phyloP scores from a whole-genome alignment of 257 asterid genomes.

The Linaria vulgaris region DNA sequence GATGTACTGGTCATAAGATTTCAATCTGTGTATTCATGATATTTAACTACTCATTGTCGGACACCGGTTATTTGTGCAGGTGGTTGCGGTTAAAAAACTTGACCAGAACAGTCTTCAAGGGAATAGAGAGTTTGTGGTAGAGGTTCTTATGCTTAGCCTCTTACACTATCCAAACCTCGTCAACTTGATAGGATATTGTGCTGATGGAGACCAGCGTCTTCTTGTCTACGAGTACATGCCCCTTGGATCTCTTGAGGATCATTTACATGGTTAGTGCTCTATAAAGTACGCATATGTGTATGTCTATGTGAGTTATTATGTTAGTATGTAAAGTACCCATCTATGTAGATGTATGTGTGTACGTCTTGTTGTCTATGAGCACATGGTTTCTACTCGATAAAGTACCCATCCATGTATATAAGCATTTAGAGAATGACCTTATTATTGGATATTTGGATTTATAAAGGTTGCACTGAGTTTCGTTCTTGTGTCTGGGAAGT shows the following conservation, averaged over 20 bases:
- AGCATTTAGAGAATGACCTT: background rate
- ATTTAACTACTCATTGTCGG: constrained; percentile 7
- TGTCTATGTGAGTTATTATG: constrained; percentile 30
- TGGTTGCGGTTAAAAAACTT: constrained; percentile 93
- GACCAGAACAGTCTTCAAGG: constrained; percentile 96
- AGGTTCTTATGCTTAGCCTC: constrained; percentile 99
- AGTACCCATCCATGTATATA: background rate
- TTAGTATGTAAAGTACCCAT: constrained; percentile 42
- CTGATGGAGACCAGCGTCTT: constrained; percentile 96
- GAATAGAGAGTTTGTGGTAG: constrained; percentile 89
- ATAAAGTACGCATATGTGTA: background rate
- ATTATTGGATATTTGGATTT: background rate
- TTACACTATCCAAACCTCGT: constrained; percentile 91
- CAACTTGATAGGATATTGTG: constrained; percentile 97
- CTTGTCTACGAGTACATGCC: constrained; percentile 97
- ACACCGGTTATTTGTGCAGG: constrained; percentile 47
- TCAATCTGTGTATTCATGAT: no score
- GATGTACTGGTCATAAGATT: no score
- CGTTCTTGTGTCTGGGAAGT: no score
- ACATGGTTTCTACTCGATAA: no score
- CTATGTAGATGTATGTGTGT: no score
- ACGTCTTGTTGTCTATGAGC: no score
- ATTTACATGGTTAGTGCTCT: constrained; percentile 80
- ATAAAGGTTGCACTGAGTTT: no score
- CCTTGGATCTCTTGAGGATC: constrained; percentile 96